Evolutionary conservation across 1,139 yeast genomes (phyloP).

Genomic region (Suhomyces guaymorum): DNA sequence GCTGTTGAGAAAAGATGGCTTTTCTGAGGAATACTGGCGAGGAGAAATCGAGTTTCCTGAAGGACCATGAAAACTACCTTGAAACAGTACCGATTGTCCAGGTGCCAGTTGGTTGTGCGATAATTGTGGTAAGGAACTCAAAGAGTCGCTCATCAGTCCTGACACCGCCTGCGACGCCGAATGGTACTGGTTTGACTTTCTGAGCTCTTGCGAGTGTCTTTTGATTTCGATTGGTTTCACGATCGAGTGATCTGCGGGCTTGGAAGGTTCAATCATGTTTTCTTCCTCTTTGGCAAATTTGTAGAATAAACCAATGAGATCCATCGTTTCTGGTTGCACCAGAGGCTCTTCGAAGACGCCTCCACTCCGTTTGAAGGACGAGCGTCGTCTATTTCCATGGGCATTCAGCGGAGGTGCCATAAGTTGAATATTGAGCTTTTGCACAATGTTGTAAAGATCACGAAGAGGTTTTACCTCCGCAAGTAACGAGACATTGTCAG

Average conservation of each 20-base stretch:
- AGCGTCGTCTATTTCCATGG: slow-evolving; percentile 6
- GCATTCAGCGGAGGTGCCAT: slow-evolving; percentile 7
- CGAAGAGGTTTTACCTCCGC: slow-evolving; percentile 54
- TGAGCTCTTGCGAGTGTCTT: slow-evolving; percentile 9
- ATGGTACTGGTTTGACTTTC: neutral
- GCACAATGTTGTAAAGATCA: slow-evolving; percentile 45
- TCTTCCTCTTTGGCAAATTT: slow-evolving; percentile 46
- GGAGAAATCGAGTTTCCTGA: slow-evolving; percentile 7
- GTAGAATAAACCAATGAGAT: slow-evolving; percentile 40
- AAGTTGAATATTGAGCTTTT: slow-evolving; percentile 20
- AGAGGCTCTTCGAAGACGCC: slow-evolving; percentile 12
- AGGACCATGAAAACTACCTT: neutral
- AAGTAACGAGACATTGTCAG: slow-evolving; percentile 34
- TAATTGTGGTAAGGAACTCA: neutral
- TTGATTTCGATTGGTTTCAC: slow-evolving; percentile 15
- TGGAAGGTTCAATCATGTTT: slow-evolving; percentile 2
- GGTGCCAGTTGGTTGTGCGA: neutral
- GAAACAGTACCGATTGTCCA: neutral
- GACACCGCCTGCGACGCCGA: slow-evolving; percentile 2
- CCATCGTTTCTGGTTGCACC: slow-evolving; percentile 29
- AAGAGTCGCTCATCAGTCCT: neutral
- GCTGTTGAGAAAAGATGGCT: slow-evolving; percentile 7
- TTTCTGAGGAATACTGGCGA: slow-evolving; percentile 7
- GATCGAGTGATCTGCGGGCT: slow-evolving; percentile 5
- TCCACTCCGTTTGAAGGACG: slow-evolving; percentile 14